phyloP scores from a whole-genome alignment of 2,329 filamentous ascomycete species.

The Didymella sp. region DNA sequence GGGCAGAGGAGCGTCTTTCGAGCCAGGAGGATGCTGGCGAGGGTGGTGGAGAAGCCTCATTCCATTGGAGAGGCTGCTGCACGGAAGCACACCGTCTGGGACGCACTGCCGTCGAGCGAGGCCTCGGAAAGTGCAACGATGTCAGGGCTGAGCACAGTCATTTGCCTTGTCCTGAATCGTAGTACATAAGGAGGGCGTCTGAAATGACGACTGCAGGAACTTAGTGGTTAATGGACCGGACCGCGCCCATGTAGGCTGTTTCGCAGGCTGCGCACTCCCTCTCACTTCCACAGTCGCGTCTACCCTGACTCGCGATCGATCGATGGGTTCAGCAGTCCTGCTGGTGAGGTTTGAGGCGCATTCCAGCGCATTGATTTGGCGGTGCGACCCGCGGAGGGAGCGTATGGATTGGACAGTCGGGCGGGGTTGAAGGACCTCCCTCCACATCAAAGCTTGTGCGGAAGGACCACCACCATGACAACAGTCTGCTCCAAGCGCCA shows the following conservation, averaged over 20 bases:
- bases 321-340: conserved; percentile 11
- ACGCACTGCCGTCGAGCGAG: conserved; percentile 27
- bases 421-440: conserved; percentile 31
- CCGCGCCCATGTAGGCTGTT: conserved; percentile 24
- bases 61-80: conserved; percentile 32
- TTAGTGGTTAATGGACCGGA: conserved; percentile 20
- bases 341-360: conserved; percentile 10
- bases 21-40: conserved; percentile 20
- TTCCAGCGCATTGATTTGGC: conserved; percentile 34
- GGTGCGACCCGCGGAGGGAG: conserved; percentile 34
- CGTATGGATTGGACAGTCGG: conserved; percentile 28
- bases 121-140: conserved; percentile 29
- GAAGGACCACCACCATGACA: conserved; percentile 19
- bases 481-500: conserved; percentile 14
- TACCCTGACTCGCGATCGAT: conserved; percentile 10
- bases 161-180: conserved; percentile 27
- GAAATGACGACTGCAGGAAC: conserved; percentile 4
- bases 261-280: conserved; percentile 20
- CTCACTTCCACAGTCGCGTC: conserved; percentile 12
- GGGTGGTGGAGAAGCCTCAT: conserved; percentile 24
- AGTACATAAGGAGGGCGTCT: conserved; percentile 19
- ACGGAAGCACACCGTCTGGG: conserved; percentile 31
- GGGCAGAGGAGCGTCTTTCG: conserved; percentile 24
- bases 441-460: conserved; percentile 8
- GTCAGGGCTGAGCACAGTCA: conserved; percentile 35